phyloP scores from a whole-genome alignment of 257 asterid genomes.

The Primulina eburnea region DNA sequence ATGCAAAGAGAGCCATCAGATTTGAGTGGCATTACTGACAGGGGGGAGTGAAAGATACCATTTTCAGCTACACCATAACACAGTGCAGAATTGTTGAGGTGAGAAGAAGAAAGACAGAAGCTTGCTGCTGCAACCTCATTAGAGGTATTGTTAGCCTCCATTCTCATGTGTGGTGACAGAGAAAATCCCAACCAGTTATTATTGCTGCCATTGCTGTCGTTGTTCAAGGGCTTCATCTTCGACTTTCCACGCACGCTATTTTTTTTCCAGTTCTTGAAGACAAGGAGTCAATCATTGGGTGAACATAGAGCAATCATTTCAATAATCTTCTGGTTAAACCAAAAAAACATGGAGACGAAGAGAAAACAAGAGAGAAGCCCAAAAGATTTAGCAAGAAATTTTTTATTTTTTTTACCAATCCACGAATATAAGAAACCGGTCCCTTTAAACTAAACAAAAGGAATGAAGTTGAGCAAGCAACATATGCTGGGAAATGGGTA shows the following conservation, averaged over 20 bases:
- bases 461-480: conserved; percentile 65
- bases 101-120: conserved; percentile 37
- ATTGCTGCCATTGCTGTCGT: conserved; percentile 11
- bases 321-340: neutral
- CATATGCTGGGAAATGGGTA: conserved; percentile 59
- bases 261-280: conserved; percentile 30
- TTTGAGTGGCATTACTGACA: conserved; percentile 72
- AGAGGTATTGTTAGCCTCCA: conserved; percentile 44
- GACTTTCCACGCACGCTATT: neutral
- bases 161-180: conserved; percentile 73
- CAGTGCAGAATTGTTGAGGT: conserved; percentile 26
- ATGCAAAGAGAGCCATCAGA: conserved; percentile 86
- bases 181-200: conserved; percentile 77
- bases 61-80: conserved; percentile 36
- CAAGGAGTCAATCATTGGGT: conserved; percentile 51
- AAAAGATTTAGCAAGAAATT: neutral
- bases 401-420: neutral
- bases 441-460: conserved; percentile 60
- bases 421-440: conserved; percentile 14
- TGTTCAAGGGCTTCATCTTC: conserved; percentile 50
- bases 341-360: conserved; percentile 11
- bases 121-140: conserved; percentile 25
- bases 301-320: conserved; percentile 51
- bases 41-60: conserved; percentile 45
- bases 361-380: conserved; percentile 12